Evolutionary conservation across 1,284 basidiomycete species (phyloP).

Genomic region (Clitocybe nebularis): DNA sequence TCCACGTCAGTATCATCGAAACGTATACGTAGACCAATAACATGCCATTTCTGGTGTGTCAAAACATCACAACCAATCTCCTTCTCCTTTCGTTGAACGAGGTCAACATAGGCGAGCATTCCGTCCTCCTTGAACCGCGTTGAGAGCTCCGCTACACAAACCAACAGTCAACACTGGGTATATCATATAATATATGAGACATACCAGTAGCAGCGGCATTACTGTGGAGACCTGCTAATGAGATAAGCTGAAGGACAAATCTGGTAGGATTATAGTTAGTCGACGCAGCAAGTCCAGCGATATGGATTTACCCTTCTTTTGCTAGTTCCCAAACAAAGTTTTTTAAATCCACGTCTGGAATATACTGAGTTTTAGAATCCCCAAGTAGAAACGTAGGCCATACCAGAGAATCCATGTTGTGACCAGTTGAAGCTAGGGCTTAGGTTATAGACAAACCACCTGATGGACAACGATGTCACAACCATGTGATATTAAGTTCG

Average conservation of each 20-base stretch:
- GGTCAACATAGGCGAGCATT: constrained; percentile 84
- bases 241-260: constrained; percentile 82
- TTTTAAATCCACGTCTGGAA: constrained; percentile 71
- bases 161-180: not conserved
- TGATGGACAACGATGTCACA: too few species aligned
- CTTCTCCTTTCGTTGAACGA: constrained; percentile 84
- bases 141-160: constrained; percentile 64
- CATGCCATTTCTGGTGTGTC: constrained; percentile 86
- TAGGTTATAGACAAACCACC: constrained; percentile 91
- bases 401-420: constrained; percentile 75
- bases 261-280: constrained; percentile 29
- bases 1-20: constrained; percentile 5
- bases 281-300: constrained; percentile 2
- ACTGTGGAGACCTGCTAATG: constrained; percentile 85
- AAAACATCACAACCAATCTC: constrained; percentile 91
- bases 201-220: constrained; percentile 77
- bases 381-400: too few species aligned
- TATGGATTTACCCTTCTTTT: constrained; percentile 68
- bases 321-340: constrained; percentile 90
- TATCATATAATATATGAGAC: constrained; percentile 19
- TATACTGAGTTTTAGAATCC: too few species aligned
- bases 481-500: too few species aligned
- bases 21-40: constrained; percentile 4
- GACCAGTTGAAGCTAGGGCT: constrained; percentile 95
- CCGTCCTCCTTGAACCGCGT: constrained; percentile 76